Base-by-base conservation (phyloP, 805 yeast species). In the Yarrowia keelungensis region DNA sequence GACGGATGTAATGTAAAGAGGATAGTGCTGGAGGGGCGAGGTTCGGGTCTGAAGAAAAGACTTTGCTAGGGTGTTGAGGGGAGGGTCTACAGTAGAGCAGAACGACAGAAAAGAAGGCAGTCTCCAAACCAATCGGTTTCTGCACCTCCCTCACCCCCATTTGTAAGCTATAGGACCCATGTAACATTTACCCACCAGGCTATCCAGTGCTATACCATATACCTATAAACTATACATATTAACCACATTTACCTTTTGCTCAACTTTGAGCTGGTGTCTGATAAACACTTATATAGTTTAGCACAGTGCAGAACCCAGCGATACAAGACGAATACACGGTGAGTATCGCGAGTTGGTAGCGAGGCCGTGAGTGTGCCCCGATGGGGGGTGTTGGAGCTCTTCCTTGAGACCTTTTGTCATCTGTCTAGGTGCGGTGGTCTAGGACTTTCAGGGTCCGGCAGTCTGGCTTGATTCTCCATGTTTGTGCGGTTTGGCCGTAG, bases 181-280 rank as follows among this genome's bases (percentile, higher is more conserved):
- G 59, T 53, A 53, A 53, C 59, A 38, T 53, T 53, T 39, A 19
- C 43, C 58, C 32, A 22, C 59, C 59, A 53, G 59, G 45, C 59
- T 56, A 56, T 42, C 62, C 47, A 56, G 47, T 3, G 47, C 62
- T 56, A 56, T 56, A 41, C 46, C 62, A 41, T 56, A 56, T 26
- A 42, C 62, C 62, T 56, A 56, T 56, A 56, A 56, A 41, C 47
- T 56, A 56, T 56, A 56, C 62, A 56, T 56, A 56, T 56, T 56
- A 54, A 56, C 62, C 62, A 56, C 62, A 56, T 56, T 56, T 56
- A 41, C 62, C 62, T 56, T 56, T 56, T 56, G 62, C 62, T 56
- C 62, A 41, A 56, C 62, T 56, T 56, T 56, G 62, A 56, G 62
- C 62, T 41, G 43, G 46, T 41, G 62, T 56, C 62, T 41, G 62